Base-by-base conservation (phyloP, 2,329 filamentous ascomycete genomes). In the Ambrosiella xylebori region DNA sequence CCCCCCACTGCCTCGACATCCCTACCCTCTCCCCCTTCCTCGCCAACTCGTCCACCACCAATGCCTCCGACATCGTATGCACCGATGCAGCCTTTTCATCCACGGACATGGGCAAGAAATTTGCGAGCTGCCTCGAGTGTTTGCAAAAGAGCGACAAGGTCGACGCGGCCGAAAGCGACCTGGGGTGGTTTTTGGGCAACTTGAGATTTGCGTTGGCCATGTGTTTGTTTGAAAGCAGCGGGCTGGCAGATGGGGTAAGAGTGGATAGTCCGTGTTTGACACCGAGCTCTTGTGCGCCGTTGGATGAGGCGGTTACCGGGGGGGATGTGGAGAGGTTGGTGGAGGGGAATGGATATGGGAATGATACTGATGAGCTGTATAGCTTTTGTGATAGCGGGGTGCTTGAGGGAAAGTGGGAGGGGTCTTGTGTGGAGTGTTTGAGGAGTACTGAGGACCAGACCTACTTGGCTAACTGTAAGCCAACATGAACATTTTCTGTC, bases 401-500 rank as follows among this genome's bases (percentile, higher is more conserved):
- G 0, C 71, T 76, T 37, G 36, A 40, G 0, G 52, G 52, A 7
- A 54, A 54, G 27, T 64, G 66, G 27, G 64, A 71, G 6, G 65
- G 69, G 13, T 61, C 68, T 0, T 78, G 76, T 49, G 63, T 71
- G 1, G 63, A 68, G 12, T 79, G 76, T 37, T 66, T 78, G 3
- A 65, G 68, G n/a, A 64, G 70, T 0, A 74, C 69, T 15, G 60
- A 65, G 0, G 63, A 69, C 4, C 73, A 76, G 56, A 64, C 61
- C 1, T 77, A 75, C 47, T 64, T 77, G 1, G 67, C 74, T 1
- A 78, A 79, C 62, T 78, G 76, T 78, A 65, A 61, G 74, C 55
- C n/a, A 17, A 41, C 40, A 41, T 41, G 40, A 41, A n/a, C 17
- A 52, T 3, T 1, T 19, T 7, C 9, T 13, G 13, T 45, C 54